Evolutionary conservation across 371 early-diverging fungal genomes (phyloP).

Genomic region (Mortierella sp.): DNA sequence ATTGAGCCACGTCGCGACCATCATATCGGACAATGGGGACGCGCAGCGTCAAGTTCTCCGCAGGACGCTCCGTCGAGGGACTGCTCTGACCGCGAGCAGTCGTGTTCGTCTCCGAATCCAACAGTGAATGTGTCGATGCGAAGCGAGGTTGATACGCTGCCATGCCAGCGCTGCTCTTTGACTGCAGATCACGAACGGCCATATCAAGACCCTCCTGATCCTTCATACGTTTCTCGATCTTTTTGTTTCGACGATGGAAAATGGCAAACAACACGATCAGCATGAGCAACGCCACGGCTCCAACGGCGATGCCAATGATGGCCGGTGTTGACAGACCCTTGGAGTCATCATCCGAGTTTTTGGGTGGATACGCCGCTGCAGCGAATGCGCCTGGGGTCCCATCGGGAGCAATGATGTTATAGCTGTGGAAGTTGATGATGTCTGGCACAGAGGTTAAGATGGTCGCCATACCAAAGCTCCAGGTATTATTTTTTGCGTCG

Average conservation of each 20-base stretch:
- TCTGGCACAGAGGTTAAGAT: constrained; percentile 10
- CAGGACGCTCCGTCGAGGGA: constrained; percentile 41
- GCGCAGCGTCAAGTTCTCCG: constrained; percentile 46
- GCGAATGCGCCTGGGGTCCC: constrained; percentile 26
- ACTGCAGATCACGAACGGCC: constrained; percentile 44
- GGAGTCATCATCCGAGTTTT: not conserved
- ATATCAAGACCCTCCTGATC: constrained; percentile 37
- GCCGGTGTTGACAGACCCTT: constrained; percentile 41
- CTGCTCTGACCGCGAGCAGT: constrained; percentile 30
- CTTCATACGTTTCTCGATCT: constrained; percentile 25
- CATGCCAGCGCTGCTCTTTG: constrained; percentile 33
- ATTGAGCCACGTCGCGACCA: constrained; percentile 46
- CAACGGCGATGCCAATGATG: constrained; percentile 51
- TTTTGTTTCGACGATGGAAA: constrained; percentile 44
- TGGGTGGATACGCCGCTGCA: constrained; percentile 6
- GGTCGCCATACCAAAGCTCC: constrained; percentile 28
- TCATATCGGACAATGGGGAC: constrained; percentile 53
- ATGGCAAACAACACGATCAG: constrained; percentile 19
- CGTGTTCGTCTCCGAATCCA: constrained; percentile 38
- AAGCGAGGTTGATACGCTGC: constrained; percentile 28
- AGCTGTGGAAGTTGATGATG: not conserved
- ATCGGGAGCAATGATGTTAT: constrained; percentile 5
- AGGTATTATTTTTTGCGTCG: constrained; percentile 14
- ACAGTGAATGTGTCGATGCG: constrained; percentile 42
- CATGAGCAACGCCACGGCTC: constrained; percentile 36